These are phyloP conservation scores for Tuber magnatum DNA, from an alignment of 495 filamentous ascomycete genomes.

Conservation along the genomic window DNA sequence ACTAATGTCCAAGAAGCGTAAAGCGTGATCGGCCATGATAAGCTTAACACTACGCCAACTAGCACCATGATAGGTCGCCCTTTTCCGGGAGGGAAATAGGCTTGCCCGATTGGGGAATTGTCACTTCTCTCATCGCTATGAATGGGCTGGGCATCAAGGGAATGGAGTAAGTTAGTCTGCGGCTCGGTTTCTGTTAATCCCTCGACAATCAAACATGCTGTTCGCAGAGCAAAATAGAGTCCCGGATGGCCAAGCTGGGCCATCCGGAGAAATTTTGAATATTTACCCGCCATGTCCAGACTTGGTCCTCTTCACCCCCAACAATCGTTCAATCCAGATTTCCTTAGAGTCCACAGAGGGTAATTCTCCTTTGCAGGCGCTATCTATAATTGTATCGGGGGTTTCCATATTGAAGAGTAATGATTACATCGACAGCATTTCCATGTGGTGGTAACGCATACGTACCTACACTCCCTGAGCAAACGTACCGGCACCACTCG, in stretches of 20 bases:
- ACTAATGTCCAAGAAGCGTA: no score
- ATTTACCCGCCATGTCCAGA: not conserved
- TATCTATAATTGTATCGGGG: not conserved
- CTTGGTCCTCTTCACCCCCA: not conserved
- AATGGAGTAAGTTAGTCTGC: not conserved
- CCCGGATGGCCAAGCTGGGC: not conserved
- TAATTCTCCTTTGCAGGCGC: not conserved
- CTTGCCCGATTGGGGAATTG: not conserved
- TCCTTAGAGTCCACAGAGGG: not conserved
- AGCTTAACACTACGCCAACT: no score
- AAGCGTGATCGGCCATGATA: no score
- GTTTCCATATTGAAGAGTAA: not conserved
- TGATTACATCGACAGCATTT: constrained; percentile 4
- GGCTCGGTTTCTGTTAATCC: not conserved
- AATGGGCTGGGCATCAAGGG: not conserved
- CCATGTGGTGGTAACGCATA: not conserved
- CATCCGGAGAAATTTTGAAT: no score
- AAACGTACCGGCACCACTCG: not conserved
- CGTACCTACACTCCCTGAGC: not conserved
- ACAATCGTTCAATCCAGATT: not conserved
- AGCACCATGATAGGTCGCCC: not conserved
- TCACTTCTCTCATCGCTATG: not conserved
- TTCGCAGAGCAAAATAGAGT: not conserved
- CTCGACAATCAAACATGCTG: not conserved
- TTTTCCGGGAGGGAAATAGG: not conserved